These are phyloP conservation scores for Vitis rupestris DNA, from an alignment of 164 flowering plant species.

Conservation along the genomic window DNA sequence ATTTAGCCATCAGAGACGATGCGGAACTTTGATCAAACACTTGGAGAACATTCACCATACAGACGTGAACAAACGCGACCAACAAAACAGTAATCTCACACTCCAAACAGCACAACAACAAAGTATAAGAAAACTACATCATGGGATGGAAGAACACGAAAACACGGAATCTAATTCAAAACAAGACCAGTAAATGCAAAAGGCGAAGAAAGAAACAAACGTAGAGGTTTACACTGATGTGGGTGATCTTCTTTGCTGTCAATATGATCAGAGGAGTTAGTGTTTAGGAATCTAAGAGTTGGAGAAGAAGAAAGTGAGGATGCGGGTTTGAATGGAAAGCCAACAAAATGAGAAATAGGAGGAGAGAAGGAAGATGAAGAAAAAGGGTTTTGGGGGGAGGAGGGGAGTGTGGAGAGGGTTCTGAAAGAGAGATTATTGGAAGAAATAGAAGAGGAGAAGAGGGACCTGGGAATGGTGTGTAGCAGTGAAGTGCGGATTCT, in stretches of 20 bases:
- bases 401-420: too few species aligned
- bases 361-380: not conserved
- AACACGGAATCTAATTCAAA: too few species aligned
- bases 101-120: too few species aligned
- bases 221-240: constrained; percentile 10
- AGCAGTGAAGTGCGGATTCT: not conserved
- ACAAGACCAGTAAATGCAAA: not conserved
- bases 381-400: too few species aligned
- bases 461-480: not conserved
- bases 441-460: constrained; percentile 1
- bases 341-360: constrained; percentile 7
- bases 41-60: not conserved
- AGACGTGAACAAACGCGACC: too few species aligned
- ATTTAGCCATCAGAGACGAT: too few species aligned
- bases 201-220: not conserved
- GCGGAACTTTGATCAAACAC: constrained; percentile 8
- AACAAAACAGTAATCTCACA: too few species aligned
- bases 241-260: constrained; percentile 8
- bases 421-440: not conserved
- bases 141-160: too few species aligned
- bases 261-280: constrained; percentile 12
- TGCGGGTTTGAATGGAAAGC: constrained; percentile 6
- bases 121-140: too few species aligned
- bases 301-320: constrained; percentile 17
- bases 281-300: constrained; percentile 10